phyloP scores from a whole-genome alignment of 176 grass and related monocot species.

The Bonia amplexicaulis region DNA sequence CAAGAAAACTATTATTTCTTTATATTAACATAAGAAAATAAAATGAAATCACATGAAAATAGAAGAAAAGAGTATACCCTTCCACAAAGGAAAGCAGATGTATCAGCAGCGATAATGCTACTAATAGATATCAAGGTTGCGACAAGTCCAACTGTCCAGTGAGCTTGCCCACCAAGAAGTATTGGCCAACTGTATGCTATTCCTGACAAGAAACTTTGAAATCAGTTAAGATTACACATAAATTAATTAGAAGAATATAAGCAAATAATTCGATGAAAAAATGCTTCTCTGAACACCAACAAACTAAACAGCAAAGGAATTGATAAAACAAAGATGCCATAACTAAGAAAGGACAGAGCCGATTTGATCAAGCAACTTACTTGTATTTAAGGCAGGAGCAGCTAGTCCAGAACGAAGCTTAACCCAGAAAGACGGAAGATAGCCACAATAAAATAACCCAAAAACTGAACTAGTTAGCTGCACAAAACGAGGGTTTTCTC shows the following conservation, averaged over 20 bases:
- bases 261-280: not conserved
- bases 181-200: conserved; percentile 69
- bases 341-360: not conserved
- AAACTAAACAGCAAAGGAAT: not conserved
- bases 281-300: not conserved
- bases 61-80: conserved; percentile 54
- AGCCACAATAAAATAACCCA: conserved; percentile 95
- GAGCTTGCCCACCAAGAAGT: conserved; percentile 83
- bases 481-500: conserved; percentile 90
- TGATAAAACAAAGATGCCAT: not conserved
- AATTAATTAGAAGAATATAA: not conserved
- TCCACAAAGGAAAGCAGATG: conserved; percentile 91
- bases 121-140: conserved; percentile 94
- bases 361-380: conserved; percentile 42
- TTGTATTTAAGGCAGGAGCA: conserved; percentile 83
- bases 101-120: conserved; percentile 95
- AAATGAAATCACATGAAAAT: not conserved
- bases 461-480: conserved; percentile 97
- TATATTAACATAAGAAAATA: not conserved
- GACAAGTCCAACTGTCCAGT: conserved; percentile 93
- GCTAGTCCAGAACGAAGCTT: conserved; percentile 86
- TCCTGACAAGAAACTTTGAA: conserved; percentile 37
- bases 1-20: not conserved
- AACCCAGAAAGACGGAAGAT: conserved; percentile 98
- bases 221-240: conserved; percentile 10